These are phyloP conservation scores for Penicillium brasilianum DNA, from an alignment of 2,329 filamentous ascomycete genomes.

Conservation along the genomic window DNA sequence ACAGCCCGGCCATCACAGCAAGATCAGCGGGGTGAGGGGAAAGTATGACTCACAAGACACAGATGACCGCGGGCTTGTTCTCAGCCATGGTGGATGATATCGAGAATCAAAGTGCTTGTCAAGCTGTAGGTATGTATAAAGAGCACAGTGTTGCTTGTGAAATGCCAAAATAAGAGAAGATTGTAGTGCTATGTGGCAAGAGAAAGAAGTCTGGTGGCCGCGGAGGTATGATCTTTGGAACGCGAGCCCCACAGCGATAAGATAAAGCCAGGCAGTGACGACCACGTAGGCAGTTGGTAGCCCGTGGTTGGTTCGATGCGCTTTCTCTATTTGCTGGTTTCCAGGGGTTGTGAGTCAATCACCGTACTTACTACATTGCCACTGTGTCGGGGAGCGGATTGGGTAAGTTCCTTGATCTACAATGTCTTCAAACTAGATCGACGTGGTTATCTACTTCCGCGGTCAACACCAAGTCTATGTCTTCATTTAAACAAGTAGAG, in stretches of 20 bases:
- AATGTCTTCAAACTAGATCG: background rate
- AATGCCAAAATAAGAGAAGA: background rate
- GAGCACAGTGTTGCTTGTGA: background rate
- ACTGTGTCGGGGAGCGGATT: background rate
- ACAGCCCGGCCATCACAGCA: background rate
- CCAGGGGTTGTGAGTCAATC: background rate
- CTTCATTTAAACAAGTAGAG: background rate
- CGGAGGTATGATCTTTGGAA: constrained; percentile 1
- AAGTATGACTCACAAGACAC: constrained; percentile 71
- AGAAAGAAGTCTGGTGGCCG: background rate
- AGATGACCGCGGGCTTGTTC: constrained; percentile 68
- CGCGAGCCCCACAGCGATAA: constrained; percentile 22
- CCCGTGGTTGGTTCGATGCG: constrained; percentile 5
- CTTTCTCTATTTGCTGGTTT: constrained; percentile 4
- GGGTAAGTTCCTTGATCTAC: background rate
- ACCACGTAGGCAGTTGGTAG: constrained; percentile 7
- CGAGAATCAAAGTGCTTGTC: background rate
- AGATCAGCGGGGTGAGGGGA: constrained; percentile 4
- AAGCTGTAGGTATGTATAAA: constrained; percentile 1
- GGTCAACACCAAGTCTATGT: background rate
- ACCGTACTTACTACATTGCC: background rate
- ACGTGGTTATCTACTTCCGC: background rate
- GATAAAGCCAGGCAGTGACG: constrained; percentile 13
- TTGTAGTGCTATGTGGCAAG: constrained; percentile 8
- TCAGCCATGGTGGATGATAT: constrained; percentile 25